These are phyloP conservation scores for Mycena vulgaris DNA, from an alignment of 768 basidiomycete species.

Conservation along the genomic window DNA sequence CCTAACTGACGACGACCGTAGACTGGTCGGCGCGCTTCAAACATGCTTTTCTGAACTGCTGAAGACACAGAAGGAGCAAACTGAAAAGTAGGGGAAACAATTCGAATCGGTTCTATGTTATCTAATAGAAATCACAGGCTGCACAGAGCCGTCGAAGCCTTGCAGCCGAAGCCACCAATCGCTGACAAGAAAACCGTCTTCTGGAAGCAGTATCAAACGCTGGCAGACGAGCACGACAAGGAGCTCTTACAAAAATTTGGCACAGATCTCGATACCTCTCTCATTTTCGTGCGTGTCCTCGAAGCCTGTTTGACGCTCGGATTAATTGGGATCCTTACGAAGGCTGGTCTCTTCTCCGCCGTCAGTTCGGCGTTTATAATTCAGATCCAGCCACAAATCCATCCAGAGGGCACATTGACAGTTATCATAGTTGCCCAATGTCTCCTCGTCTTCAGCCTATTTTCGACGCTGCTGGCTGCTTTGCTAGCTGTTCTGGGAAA, in stretches of 20 bases:
- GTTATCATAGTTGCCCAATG: background rate
- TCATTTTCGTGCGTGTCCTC: no score
- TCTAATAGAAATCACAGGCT: no score
- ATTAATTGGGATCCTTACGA: background rate
- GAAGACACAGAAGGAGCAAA: no score
- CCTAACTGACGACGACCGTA: no score
- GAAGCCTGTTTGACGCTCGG: no score
- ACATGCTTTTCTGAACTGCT: no score
- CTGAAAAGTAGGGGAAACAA: no score
- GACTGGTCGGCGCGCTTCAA: background rate
- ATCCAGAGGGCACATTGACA: background rate
- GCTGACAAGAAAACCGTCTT: background rate
- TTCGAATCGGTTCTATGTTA: no score
- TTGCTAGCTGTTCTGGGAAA: background rate
- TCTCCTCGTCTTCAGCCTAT: background rate
- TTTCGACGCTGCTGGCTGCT: background rate
- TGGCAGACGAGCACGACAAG: background rate
- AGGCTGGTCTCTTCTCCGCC: constrained; percentile 5
- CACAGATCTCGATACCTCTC: no score
- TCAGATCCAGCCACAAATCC: background rate
- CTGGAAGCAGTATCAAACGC: background rate
- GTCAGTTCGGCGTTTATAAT: background rate
- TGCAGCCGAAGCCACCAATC: background rate
- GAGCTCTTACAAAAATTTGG: background rate
- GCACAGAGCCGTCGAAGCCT: no score